A percentile compares a stretch with the other conserved stretches of the same genome.
Evolutionary conservation across 1,284 basidiomycete species (phyloP).

Genomic region (Tilletia setariae): DNA sequence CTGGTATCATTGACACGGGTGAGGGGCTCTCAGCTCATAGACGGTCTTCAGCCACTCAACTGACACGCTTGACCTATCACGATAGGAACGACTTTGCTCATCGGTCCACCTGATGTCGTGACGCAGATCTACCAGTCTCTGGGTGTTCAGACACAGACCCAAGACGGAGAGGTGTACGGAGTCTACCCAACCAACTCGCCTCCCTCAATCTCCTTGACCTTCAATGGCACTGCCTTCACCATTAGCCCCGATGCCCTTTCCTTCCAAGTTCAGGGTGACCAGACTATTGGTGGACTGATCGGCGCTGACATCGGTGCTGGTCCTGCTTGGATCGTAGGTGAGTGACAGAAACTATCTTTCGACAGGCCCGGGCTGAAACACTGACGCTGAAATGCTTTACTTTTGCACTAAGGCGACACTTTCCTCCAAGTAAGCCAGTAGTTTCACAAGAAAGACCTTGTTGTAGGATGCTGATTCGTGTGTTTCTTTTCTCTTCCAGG

Average conservation of each 20-base stretch:
- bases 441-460: no score
- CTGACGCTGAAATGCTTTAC: no score
- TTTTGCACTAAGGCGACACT: no score
- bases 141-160: slow-evolving; percentile 16
- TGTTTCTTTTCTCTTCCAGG: slow-evolving; percentile 12
- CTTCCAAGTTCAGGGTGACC: neutral
- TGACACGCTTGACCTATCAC: no score
- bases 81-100: slow-evolving; percentile 17
- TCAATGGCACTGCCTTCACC: slow-evolving; percentile 16
- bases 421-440: no score
- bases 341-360: neutral
- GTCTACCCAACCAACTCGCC: slow-evolving; percentile 2
- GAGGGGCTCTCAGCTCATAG: neutral
- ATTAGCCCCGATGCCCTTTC: slow-evolving; percentile 17
- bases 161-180: slow-evolving; percentile 16
- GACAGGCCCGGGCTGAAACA: no score
- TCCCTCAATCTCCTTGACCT: slow-evolving; percentile 17
- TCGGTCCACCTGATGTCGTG: slow-evolving; percentile 14
- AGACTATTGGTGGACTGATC: slow-evolving; percentile 9
- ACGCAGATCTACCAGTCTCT: slow-evolving; percentile 11
- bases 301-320: slow-evolving; percentile 15
- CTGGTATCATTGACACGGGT: slow-evolving; percentile 19
- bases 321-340: neutral
- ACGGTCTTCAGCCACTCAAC: no score
- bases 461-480: neutral